phyloP scores from a whole-genome alignment of 2,329 filamentous ascomycete species.

The Mycosphaerella arachidis region DNA sequence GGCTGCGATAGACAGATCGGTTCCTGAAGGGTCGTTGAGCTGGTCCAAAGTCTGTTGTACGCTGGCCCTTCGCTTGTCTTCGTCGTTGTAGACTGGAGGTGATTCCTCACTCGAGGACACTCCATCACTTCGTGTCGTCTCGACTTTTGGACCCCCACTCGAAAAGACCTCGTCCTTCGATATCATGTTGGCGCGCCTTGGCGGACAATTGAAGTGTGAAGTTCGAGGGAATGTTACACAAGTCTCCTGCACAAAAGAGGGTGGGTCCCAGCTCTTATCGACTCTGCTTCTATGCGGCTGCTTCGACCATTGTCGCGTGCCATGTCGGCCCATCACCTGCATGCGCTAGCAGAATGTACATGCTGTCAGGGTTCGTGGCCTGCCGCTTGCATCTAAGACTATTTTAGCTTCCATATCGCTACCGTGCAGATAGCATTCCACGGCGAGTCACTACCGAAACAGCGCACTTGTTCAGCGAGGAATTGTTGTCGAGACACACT shows the following conservation, averaged over 20 bases:
- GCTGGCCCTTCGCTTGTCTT: background rate
- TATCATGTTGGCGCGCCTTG: background rate
- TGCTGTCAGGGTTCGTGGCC: background rate
- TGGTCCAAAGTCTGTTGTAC: background rate
- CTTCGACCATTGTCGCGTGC: background rate
- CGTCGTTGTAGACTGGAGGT: background rate
- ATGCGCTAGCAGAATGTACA: background rate
- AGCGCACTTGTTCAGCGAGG: background rate
- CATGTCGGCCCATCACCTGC: background rate
- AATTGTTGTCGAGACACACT: background rate
- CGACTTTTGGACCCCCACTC: too few relatives aligned
- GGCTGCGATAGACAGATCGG: background rate
- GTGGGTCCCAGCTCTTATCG: background rate
- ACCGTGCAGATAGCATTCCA: background rate
- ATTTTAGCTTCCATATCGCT: background rate
- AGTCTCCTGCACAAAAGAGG: background rate
- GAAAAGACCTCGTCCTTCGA: background rate
- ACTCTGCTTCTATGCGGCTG: background rate
- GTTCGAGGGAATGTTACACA: background rate
- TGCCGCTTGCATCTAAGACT: background rate
- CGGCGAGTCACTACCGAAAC: background rate
- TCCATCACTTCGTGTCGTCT: too few relatives aligned
- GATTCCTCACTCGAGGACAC: background rate
- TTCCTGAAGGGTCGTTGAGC: background rate
- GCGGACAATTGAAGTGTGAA: background rate